A percentile compares a stretch with the other conserved stretches of the same genome.
These are phyloP conservation scores for Didymella keratinophila DNA, from an alignment of 2,329 filamentous ascomycete species.

Conservation along the genomic window DNA sequence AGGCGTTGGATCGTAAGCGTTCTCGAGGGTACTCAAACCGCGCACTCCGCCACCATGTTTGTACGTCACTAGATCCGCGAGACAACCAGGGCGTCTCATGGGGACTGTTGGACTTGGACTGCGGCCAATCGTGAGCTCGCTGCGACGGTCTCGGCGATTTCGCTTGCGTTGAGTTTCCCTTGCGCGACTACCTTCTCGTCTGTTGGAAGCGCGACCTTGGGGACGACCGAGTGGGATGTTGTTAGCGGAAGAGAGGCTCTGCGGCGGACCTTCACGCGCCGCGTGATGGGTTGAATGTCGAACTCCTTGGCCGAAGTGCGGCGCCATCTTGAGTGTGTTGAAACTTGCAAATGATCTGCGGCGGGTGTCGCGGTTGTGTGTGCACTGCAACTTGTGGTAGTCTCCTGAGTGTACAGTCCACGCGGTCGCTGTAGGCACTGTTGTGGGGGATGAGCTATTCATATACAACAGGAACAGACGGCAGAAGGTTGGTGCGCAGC, in stretches of 20 bases:
- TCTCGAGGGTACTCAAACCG: neutral
- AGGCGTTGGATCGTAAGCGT: neutral
- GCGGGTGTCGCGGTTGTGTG: neutral
- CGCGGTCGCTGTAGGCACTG: neutral
- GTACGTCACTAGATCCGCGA: constrained; percentile 10
- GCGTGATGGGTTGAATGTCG: neutral
- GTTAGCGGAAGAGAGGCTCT: neutral
- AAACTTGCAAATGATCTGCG: neutral
- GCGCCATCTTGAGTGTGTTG: constrained; percentile 5
- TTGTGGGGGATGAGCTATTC: constrained; percentile 1
- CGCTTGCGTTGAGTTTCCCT: constrained; percentile 12
- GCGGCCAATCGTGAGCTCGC: neutral
- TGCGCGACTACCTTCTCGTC: constrained; percentile 5
- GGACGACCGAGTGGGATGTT: constrained; percentile 2
- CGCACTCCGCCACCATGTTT: neutral
- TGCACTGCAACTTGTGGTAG: neutral
- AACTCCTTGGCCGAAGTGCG: neutral
- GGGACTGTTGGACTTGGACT: neutral
- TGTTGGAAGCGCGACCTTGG: neutral
- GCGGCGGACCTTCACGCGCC: neutral
- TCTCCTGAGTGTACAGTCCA: neutral
- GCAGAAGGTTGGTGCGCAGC: neutral
- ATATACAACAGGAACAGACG: constrained; percentile 8
- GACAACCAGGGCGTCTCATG: neutral
- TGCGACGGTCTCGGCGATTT: neutral